Percentiles rank a stretch among this genome's conserved stretches.
Evolutionary conservation across 805 yeast species (phyloP).

Genomic region (Hanseniaspora singularis): DNA sequence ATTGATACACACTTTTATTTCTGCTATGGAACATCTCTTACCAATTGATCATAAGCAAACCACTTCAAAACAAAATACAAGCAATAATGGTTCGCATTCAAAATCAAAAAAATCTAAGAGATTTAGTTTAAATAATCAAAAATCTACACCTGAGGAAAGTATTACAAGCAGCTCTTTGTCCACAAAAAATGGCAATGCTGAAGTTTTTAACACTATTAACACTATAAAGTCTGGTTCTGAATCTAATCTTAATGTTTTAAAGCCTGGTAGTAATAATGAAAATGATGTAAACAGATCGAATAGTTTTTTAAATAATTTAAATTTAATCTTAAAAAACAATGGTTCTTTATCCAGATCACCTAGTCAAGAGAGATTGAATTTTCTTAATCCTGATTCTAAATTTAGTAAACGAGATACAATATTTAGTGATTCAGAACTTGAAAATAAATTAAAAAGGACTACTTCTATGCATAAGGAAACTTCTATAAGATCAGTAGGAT

Average conservation of each 20-base stretch:
- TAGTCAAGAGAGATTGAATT: not conserved
- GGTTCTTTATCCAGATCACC: not conserved
- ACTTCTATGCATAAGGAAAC: not conserved
- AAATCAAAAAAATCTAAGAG: too few species aligned
- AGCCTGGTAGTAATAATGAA: not conserved
- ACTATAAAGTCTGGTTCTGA: not conserved
- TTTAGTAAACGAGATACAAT: not conserved
- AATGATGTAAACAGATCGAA: not conserved
- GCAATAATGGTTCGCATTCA: too few species aligned
- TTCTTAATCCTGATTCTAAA: too few species aligned
- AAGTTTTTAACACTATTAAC: not conserved
- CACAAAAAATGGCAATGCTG: too few species aligned
- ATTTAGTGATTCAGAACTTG: conserved; percentile 11
- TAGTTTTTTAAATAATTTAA: conserved; percentile 2
- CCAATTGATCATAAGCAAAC: conserved; percentile 10
- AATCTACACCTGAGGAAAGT: too few species aligned
- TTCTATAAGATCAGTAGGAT: conserved; percentile 2
- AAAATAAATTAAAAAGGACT: not conserved
- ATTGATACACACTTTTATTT: conserved; percentile 4
- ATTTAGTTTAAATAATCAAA: too few species aligned
- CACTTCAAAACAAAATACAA: too few species aligned
- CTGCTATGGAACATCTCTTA: conserved; percentile 12
- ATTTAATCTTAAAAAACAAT: conserved; percentile 2
- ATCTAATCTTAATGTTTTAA: too few species aligned
- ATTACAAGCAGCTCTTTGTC: too few species aligned